Evolutionary conservation across 345 rosid species (phyloP), one percentile per base, ranked within the genome.

Genomic region (Murraya koenigii): DNA sequence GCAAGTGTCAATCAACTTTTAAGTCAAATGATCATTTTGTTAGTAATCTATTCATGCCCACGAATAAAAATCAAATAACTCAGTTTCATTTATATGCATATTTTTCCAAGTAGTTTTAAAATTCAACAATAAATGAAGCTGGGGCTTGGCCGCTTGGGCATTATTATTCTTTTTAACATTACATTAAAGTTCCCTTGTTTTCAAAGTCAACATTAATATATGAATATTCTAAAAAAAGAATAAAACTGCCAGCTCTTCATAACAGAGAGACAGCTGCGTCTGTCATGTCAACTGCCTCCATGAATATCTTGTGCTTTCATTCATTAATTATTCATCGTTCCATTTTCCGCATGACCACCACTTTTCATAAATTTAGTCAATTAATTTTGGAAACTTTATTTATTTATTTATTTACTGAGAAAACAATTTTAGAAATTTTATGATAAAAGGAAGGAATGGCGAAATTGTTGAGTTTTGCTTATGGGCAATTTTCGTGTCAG

Each of bases 271-370:
- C 56, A 78, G 76, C 80, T 71, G 4, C 71, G 36, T 15, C 39
- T 75, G 78, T 75, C 78, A 33, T 22, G 69, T 78, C 59, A 28
- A 49, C 59, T 35, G 59, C 71, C 38, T 69, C 56, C 82, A 69
- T 36, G 71, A 75, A 62, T 58, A 69, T 75, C 79, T 23, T 49
- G 79, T 61, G 82, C 32, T 30, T 0, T 49, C 60, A 13, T 55
- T 33, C 63, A 41, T 54, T 47, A 33, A 47, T 14, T 20, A 35
- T 17, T 9, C 71, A 30, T 44, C 25, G 2, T 28, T 26, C 14
- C 30, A 4, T 61, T 61, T 3, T 62, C 59, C 15, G 22, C 59
- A 22, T 13, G 23, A 33, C 69, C 67, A 9, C 6, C 65, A 60
- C 36, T 52, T 14, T 26, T 64, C 59, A 49, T 32, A 47, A 47